These are phyloP conservation scores for Tremella fuciformis DNA, from an alignment of 768 basidiomycete species.

Conservation along the genomic window DNA sequence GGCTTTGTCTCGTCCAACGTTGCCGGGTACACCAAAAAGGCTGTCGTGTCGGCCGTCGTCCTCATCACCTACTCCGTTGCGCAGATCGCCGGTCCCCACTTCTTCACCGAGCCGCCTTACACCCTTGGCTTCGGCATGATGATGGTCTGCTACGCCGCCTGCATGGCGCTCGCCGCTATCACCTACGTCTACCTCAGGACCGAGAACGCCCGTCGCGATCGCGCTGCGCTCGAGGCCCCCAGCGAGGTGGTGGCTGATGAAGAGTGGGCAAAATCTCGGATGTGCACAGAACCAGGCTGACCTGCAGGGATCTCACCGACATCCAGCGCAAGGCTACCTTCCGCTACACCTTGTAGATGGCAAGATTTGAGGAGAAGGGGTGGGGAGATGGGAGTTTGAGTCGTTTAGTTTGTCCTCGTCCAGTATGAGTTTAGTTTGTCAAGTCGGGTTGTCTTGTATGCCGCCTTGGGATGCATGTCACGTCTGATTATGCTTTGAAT, in stretches of 20 bases:
- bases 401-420: no score
- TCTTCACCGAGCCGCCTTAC: conserved; percentile 1
- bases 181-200: not conserved
- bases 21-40: not conserved
- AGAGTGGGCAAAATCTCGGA: not conserved
- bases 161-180: not conserved
- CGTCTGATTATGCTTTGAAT: no score
- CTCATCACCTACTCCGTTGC: conserved; percentile 1
- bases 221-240: not conserved
- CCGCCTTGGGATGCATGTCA: no score
- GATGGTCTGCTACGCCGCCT: not conserved
- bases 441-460: no score
- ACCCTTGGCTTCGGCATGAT: conserved; percentile 2
- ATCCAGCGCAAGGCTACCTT: conserved; percentile 2
- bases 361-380: no score
- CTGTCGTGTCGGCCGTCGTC: not conserved
- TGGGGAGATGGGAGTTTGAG: no score
- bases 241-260: conserved; percentile 1
- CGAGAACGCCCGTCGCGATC: conserved; percentile 1
- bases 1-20: conserved; percentile 1
- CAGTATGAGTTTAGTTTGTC: no score
- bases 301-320: conserved; percentile 2
- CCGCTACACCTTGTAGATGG: conserved; percentile 1
- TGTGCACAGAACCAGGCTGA: not conserved
- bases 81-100: conserved; percentile 2